These are phyloP conservation scores for Clonostachys sp. DNA, from an alignment of 2,329 filamentous ascomycete genomes.

Conservation along the genomic window DNA sequence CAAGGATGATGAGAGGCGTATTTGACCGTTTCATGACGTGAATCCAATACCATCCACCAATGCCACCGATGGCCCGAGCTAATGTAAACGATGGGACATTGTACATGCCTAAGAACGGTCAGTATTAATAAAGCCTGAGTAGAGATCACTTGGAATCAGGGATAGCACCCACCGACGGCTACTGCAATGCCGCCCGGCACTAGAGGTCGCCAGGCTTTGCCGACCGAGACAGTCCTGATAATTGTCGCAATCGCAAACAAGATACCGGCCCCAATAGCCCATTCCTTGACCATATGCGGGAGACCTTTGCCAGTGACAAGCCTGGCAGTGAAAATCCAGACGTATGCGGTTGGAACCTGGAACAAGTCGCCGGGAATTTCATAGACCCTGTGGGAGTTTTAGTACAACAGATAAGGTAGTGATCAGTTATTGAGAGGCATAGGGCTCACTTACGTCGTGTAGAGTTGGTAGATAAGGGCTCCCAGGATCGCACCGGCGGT, in stretches of 20 bases:
- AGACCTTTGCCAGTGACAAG: slow-evolving; percentile 88
- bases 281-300: slow-evolving; percentile 77
- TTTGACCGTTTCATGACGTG: slow-evolving; percentile 45
- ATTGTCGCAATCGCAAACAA: slow-evolving; percentile 71
- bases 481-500: slow-evolving; percentile 82
- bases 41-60: slow-evolving; percentile 74
- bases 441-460: slow-evolving; percentile 52
- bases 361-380: slow-evolving; percentile 84
- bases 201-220: slow-evolving; percentile 64
- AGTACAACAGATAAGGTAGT: neutral
- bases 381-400: slow-evolving; percentile 60
- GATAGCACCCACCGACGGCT: slow-evolving; percentile 66
- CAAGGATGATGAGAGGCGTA: slow-evolving; percentile 84
- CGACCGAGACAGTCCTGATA: slow-evolving; percentile 55
- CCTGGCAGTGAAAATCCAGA: slow-evolving; percentile 95
- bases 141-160: neutral
- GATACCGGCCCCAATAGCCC: slow-evolving; percentile 68
- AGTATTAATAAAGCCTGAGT: neutral
- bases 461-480: slow-evolving; percentile 83
- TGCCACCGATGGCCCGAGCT: slow-evolving; percentile 76
- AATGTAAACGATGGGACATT: slow-evolving; percentile 96
- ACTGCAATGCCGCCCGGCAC: slow-evolving; percentile 94
- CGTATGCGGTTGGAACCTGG: slow-evolving; percentile 89
- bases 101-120: slow-evolving; percentile 69
- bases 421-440: neutral